These are phyloP conservation scores for Saposhnikovia divaricata DNA, from an alignment of 129 eudicot genomes.

Conservation along the genomic window DNA sequence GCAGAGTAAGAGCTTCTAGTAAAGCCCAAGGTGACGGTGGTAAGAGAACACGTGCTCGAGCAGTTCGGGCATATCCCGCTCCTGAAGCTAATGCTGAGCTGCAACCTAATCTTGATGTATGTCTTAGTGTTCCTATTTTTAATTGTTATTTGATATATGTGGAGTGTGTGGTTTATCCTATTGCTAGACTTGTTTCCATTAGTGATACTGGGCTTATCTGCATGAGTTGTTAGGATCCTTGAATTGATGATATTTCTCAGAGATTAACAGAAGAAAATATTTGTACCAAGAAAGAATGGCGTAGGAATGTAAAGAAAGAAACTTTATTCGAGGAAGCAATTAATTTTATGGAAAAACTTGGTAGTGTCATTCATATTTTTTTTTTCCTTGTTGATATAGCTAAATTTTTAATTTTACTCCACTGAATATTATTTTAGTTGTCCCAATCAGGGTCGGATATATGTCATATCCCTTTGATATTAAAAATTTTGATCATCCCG, in stretches of 20 bases:
- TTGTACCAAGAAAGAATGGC: neutral
- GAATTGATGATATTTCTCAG: neutral
- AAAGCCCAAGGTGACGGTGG: constrained; percentile 35
- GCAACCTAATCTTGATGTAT: constrained; percentile 62
- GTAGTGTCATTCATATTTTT: neutral
- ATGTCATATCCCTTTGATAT: neutral
- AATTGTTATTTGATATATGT: neutral
- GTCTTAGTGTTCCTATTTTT: constrained; percentile 9
- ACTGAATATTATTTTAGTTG: neutral
- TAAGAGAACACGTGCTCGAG: constrained; percentile 49
- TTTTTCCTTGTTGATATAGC: neutral
- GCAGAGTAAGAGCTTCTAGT: constrained; percentile 37
- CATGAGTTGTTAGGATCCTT: neutral
- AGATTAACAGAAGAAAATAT: neutral
- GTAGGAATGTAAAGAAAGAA: neutral
- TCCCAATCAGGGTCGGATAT: neutral
- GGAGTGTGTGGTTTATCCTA: neutral
- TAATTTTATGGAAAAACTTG: neutral
- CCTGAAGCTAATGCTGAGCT: constrained; percentile 78
- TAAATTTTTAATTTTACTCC: neutral
- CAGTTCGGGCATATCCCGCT: constrained; percentile 47
- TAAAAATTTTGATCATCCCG: neutral
- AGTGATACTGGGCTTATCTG: neutral
- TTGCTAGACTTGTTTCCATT: neutral
- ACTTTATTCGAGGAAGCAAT: neutral